Evolutionary conservation across 2,329 filamentous ascomycete species (phyloP).

Genomic region (Penicillium hesseltinei): DNA sequence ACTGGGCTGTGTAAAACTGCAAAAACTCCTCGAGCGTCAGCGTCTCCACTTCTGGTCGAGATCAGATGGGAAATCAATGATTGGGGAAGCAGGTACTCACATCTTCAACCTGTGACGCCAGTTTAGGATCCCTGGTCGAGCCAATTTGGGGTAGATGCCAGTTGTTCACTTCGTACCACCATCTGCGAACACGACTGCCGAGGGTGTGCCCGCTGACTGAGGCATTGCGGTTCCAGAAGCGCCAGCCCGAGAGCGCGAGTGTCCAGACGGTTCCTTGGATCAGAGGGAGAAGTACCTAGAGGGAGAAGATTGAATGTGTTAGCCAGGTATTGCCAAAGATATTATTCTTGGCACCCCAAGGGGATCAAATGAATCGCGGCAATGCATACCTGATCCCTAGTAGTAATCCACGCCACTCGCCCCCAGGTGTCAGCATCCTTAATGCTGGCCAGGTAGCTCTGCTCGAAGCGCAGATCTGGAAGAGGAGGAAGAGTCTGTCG

Average conservation of each 20-base stretch:
- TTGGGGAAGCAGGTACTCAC: constrained; percentile 31
- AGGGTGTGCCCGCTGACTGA: constrained; percentile 72
- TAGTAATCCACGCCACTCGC: constrained; percentile 77
- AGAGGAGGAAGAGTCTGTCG: constrained; percentile 63
- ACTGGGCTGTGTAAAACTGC: constrained; percentile 39
- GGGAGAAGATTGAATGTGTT: background rate
- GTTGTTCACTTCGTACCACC: constrained; percentile 95
- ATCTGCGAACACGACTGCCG: constrained; percentile 75
- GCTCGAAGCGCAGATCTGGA: constrained; percentile 88
- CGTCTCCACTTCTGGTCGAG: constrained; percentile 7
- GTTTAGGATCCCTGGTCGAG: constrained; percentile 28
- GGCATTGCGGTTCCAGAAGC: constrained; percentile 79
- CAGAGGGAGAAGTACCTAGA: constrained; percentile 77
- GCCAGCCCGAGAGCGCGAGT: constrained; percentile 80
- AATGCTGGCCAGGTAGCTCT: constrained; percentile 94
- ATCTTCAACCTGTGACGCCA: constrained; percentile 45
- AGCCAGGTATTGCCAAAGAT: background rate
- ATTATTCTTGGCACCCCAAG: background rate
- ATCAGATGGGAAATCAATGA: background rate
- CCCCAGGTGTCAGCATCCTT: constrained; percentile 75
- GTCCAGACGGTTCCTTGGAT: constrained; percentile 89
- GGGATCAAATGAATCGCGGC: background rate
- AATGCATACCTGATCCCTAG: constrained; percentile 73
- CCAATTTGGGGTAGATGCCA: constrained; percentile 65
- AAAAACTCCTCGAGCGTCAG: constrained; percentile 37